Evolutionary conservation across 75 land plant genomes (phyloP), one percentile per base, ranked within the genome.

Genomic region (Picea sitchensis): DNA sequence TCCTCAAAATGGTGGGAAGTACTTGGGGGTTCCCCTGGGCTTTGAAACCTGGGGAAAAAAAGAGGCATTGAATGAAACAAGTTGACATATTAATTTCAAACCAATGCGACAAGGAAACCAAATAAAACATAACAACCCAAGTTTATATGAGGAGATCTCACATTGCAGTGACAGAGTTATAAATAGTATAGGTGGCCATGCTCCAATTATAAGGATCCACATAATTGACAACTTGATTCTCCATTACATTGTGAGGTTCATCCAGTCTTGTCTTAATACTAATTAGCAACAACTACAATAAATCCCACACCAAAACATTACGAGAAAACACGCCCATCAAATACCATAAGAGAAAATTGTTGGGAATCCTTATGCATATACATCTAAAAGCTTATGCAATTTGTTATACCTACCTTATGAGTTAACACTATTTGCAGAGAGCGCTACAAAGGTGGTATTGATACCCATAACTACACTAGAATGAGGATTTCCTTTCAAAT

Each of bases 161-260:
- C 92, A 91, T 44, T 57, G 89, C 80, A 57, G 75, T 80, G 14
- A 91, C 92, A 34, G 61, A 76, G 61, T 81, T 80, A 72, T 91
- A 83, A 3, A 38, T 41, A 18, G 87, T 82, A 80, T 91, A 91
- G 59, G 91, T 80, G 21, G 89, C 84, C 78, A 84, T 88, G 61
- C 80, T 85, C 88, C 91, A 91, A 54, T 82, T 86, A 81, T 91
- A 91, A 44, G 92, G 92, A 73, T 90, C 91, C 23, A 91, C 86
- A 20, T 88, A 82, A 76, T 80, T 91, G 36, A 62, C 61, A 68
- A 89, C 92, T 91, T 91, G 89, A 56, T 85, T 86, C 34, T 81
- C 87, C 78, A 91, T 61, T 11, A 82, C 91, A 78, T 91, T 88
- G 8, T 82, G 76, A 4, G 92, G 92, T 58, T 91, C 92, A 15